A percentile compares a stretch with the other conserved stretches of the same genome.
Conservation (phyloP, 768 basidiomycete species). For the Leccinum subgranulosum region DNA sequence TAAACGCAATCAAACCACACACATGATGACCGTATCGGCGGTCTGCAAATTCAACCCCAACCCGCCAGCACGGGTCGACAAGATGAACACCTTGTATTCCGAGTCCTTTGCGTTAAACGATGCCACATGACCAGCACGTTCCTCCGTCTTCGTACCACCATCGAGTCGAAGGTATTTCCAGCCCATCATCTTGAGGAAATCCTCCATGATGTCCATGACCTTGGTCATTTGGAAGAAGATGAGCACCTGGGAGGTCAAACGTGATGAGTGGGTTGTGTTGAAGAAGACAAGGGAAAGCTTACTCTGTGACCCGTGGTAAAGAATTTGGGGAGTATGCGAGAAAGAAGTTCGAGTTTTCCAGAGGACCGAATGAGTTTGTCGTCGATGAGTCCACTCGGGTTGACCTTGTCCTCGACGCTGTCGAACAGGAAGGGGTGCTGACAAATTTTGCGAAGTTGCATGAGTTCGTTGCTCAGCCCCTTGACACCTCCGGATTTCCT, state of each 20-base stretch:
- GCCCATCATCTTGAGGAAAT: constrained; percentile 84
- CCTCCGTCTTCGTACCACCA: constrained; percentile 94
- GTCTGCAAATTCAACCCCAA: constrained; percentile 93
- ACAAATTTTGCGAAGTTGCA: constrained; percentile 98
- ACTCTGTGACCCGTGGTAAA: constrained; percentile 90
- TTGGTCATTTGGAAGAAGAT: constrained; percentile 99
- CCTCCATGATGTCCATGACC: constrained; percentile 98
- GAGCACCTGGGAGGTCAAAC: constrained; percentile 59
- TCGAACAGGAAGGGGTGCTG: constrained; percentile 97
- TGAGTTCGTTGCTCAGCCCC: constrained; percentile 90
- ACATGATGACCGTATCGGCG: constrained; percentile 96
- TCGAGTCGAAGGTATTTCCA: constrained; percentile 92
- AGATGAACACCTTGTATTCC: constrained; percentile 86
- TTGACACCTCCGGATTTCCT: constrained; percentile 80
- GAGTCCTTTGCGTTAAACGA: constrained; percentile 88
- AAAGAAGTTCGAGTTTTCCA: constrained; percentile 92
- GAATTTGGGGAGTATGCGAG: constrained; percentile 91
- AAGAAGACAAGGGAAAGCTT: constrained; percentile 15
- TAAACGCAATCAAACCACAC: constrained; percentile 29
- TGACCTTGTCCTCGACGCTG: constrained; percentile 92
- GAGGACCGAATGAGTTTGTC: constrained; percentile 82
- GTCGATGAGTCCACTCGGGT: constrained; percentile 76
- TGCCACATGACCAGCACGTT: constrained; percentile 83
- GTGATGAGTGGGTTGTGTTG: not conserved
- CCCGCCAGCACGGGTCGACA: constrained; percentile 93